Conservation (phyloP, 2,329 filamentous ascomycete genomes). For the Peltaster fructicola region DNA sequence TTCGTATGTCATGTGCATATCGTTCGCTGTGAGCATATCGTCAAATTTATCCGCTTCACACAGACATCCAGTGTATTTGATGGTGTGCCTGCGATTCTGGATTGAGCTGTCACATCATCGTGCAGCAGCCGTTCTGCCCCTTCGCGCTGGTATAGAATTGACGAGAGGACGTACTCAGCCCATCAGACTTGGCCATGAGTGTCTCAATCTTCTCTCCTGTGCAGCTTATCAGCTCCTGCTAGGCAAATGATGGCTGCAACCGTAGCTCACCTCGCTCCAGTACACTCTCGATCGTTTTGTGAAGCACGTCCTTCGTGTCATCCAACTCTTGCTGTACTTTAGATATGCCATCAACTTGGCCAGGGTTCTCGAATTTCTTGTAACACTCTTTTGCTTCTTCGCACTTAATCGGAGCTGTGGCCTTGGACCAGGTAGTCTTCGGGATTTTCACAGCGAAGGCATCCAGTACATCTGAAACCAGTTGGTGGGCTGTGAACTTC, state of each 20-base stretch:
- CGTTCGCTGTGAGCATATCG: no score
- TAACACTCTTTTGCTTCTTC: constrained; percentile 34
- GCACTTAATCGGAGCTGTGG: constrained; percentile 60
- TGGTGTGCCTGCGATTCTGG: no score
- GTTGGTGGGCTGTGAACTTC: constrained; percentile 53
- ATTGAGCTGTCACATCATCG: no score
- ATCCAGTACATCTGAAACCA: constrained; percentile 73
- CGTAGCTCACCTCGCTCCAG: constrained; percentile 50
- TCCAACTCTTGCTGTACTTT: constrained; percentile 87
- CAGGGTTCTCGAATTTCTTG: constrained; percentile 65
- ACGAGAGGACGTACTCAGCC: constrained; percentile 79
- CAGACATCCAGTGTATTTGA: no score
- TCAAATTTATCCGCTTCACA: no score
- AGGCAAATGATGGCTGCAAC: no score
- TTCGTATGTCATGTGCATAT: no score
- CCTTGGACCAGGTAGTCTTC: constrained; percentile 44
- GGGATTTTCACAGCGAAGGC: constrained; percentile 70
- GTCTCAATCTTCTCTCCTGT: constrained; percentile 84
- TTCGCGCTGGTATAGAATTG: constrained; percentile 76
- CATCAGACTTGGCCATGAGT: constrained; percentile 83
- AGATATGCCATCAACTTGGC: constrained; percentile 70
- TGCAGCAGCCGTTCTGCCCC: constrained; percentile 44
- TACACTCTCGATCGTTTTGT: constrained; percentile 86
- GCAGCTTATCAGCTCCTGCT: no score
- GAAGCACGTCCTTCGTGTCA: constrained; percentile 90